phyloP scores from a whole-genome alignment of 2,329 filamentous ascomycete genomes.

The Emergomyces pasteurianus region DNA sequence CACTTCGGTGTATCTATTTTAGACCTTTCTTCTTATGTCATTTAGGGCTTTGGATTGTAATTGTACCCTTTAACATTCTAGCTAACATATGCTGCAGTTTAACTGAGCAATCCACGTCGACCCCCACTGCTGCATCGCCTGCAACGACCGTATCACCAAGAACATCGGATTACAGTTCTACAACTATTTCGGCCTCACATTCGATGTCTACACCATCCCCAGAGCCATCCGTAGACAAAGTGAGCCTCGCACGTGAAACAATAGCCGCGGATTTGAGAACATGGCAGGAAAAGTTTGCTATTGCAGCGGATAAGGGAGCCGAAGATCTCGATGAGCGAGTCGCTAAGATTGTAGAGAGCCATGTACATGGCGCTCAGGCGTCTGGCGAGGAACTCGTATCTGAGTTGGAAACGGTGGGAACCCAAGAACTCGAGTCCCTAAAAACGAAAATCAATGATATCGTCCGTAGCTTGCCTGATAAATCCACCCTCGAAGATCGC shows the following conservation, averaged over 20 bases:
- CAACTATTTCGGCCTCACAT: conserved; percentile 9
- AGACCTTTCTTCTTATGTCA: not conserved
- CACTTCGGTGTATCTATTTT: not conserved
- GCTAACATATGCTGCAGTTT: conserved; percentile 1
- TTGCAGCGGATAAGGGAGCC: conserved; percentile 73
- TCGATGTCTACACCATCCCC: conserved; percentile 17
- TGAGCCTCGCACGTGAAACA: conserved; percentile 42
- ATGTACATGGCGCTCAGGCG: conserved; percentile 44
- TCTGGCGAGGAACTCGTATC: conserved; percentile 42
- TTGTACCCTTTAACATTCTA: not conserved
- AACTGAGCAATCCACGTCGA: conserved; percentile 3
- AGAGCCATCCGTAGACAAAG: conserved; percentile 34
- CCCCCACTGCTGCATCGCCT: conserved; percentile 13
- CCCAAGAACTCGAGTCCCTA: conserved; percentile 51
- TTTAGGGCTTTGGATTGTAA: not conserved
- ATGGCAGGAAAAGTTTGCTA: conserved; percentile 83
- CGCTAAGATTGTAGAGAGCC: conserved; percentile 56
- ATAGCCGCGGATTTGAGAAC: conserved; percentile 58
- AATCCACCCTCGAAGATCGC: conserved; percentile 42
- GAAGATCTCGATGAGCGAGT: conserved; percentile 53
- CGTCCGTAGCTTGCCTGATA: conserved; percentile 44
- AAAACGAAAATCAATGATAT: conserved; percentile 53
- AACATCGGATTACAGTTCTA: not conserved
- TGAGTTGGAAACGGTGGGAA: conserved; percentile 56
- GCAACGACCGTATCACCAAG: conserved; percentile 7